Evolutionary conservation across 108 stramenopile species (phyloP), one percentile per base, ranked within the genome.

Genomic region (Cyclotella baltica): DNA sequence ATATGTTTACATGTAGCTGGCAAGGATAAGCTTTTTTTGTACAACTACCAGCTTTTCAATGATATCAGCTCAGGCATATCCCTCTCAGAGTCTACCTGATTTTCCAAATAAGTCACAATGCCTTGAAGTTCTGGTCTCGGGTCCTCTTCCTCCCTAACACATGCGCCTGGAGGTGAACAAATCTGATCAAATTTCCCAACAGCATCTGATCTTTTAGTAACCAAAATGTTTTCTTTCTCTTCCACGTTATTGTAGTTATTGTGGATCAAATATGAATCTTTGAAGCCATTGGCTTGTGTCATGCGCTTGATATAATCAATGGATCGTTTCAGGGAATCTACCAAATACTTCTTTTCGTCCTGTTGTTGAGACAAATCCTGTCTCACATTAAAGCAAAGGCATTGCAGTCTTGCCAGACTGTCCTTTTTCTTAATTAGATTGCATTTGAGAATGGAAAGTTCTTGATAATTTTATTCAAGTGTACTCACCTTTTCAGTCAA

Each of bases 281-380:
- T 70, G 3, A 37, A 40, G 8, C 50, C 48, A 48, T 72, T 15
- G 0, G 53, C 19, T 56, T 28, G 50, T 38, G 69, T 70, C 20
- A 67, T 22, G 8, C 40, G 43, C 36, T 75, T 48, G 30, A 75
- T 75, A 38, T 27, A 62, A 28, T 70, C 57, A 37, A 70, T 58
- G 31, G 68, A 74, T 31, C 59, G 57, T 30, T 74, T 51, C 28
- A 74, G 50, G 18, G 68, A 73, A 22, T 29, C 38, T 36, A 55
- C 67, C 34, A 74, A 68, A 27, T 19, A 22, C 27, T 40, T 69
- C 20, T 74, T 74, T 40, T 74, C 57, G n/a, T 74, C 73, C 16
- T 56, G 66, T 16, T 55, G 56, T 22, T 43, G 35, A 8, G 73
- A 4, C 5, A 74, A 35, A 63, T 81, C 68, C 62, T 74, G 57